Base-by-base conservation (phyloP, 345 rosid species). In the Jatropha curcas region DNA sequence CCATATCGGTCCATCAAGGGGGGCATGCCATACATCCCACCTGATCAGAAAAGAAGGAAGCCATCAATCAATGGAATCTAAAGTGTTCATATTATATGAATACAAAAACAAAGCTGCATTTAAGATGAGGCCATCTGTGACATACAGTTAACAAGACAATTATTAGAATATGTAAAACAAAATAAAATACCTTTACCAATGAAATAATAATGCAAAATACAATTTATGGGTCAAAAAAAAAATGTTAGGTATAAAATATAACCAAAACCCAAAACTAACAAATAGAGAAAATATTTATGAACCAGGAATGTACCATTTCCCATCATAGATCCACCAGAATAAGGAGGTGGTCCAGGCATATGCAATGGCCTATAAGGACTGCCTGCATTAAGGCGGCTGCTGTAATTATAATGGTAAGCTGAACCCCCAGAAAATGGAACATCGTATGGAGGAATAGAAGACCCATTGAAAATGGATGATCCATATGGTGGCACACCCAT, bases 401-500 rank as follows among this genome's bases (percentile, higher is more conserved):
- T 85, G 71, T 95, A 95, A 76, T 84, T 87, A 82, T 91, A 92
- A 73, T 88, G 97, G 83, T 93, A 96, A 66, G 98, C 92, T 37
- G 98, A 91, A 24, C 97, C 92, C 73, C 98, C 99, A 50, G 96
- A 77, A 81, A 88, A 93, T 13, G 99, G 92, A 50, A 86, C 80
- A 2, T 96, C 98, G 74, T 93, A 96, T 7, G 94, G 94, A 79
- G 98, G 90, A 82, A 91, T 81, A 27, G 91, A 86, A 27, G 99
- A 85, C 12, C 92, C 95, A 72, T 88, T 92, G 73, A 89, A 90
- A 71, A 87, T 75, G 33, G 98, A 89, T 69, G 97, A 83, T 27
- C 93, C 98, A 82, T 96, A 96, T n/a, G 96, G 94, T 8, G 96
- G 92, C 50, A 91, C 85, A 62, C 96, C 94, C 90, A 96, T 76